Evolutionary conservation across 768 basidiomycete genomes (phyloP), one percentile per base, ranked within the genome.

Genomic region (Tylopilus felleus): DNA sequence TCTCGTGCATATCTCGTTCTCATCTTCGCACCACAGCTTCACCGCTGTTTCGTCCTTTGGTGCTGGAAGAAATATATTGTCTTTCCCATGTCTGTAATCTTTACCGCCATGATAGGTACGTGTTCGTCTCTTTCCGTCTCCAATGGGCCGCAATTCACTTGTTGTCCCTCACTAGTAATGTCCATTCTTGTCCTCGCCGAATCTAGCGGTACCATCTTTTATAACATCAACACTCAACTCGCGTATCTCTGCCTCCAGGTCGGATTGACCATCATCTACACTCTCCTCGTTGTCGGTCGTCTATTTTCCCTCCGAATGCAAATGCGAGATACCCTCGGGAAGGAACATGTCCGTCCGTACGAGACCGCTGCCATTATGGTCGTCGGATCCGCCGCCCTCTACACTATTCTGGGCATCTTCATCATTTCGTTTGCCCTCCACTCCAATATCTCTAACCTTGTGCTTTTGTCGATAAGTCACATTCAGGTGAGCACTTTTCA

Each of bases 361-460:
- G 57, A 66, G 17, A 58, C 52, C 5, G 62, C 72, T 0, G 47
- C 59, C 1, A 52, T 63, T 21, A 73, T 75, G 66, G 48, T 74
- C 21, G 55, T 76, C 54, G 74, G 77, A 49, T 72, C 70, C 10
- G 71, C 74, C 2, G 56, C 65, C 1, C 41, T 68, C 14, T 73
- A 73, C 47, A 45, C 67, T 0, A 38, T 56, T 1, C 52, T 67
- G 27, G 62, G 58, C 12, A 27, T 73, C 16, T 75, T 73, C 54
- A 55, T 76, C 28, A 29, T 74, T 10, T 48, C 66, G 1, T 71
- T 65, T 39, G 67, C 62, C 1, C 22, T 60, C 1, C 51, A 65
- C 44, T 62, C 54, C 8, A 49, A 63, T 8, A 8, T 72, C n/a
- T 61, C 63, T 19, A 73, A 74, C 51, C 56, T 73, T 4, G 62